Evolutionary conservation across 225 moss, liverwort and hornwort species (phyloP).

Genomic region (Bryum argenteum): DNA sequence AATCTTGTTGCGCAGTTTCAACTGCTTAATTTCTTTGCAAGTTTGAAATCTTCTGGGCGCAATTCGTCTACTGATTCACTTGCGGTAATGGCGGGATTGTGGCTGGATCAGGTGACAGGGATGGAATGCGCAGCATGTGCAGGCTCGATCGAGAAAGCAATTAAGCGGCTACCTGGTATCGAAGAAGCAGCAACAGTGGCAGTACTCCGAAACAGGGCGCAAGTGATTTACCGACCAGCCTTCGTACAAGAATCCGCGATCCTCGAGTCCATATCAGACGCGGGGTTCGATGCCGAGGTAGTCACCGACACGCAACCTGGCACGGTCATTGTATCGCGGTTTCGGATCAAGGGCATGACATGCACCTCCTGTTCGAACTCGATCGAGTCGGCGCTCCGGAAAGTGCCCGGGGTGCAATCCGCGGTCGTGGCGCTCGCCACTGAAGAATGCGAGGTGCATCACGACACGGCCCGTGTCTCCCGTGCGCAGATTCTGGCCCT

Average conservation of each 20-base stretch:
- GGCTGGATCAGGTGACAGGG: constrained; percentile 61
- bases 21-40: no score
- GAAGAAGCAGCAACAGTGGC: constrained; percentile 70
- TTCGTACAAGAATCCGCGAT: constrained; percentile 64
- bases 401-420: constrained; percentile 59
- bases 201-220: constrained; percentile 65
- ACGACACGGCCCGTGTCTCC: constrained; percentile 54
- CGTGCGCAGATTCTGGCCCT: constrained; percentile 52
- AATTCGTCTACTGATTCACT: no score
- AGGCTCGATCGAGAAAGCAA: constrained; percentile 77
- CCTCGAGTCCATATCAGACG: constrained; percentile 79
- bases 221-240: constrained; percentile 65
- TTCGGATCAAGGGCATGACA: constrained; percentile 82
- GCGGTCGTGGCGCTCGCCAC: constrained; percentile 81
- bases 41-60: no score
- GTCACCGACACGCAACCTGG: constrained; percentile 37
- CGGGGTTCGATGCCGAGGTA: constrained; percentile 69
- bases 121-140: constrained; percentile 83
- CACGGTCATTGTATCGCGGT: constrained; percentile 46
- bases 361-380: constrained; percentile 68
- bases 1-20: no score
- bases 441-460: constrained; percentile 80
- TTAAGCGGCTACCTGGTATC: constrained; percentile 74
- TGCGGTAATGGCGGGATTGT: no score
- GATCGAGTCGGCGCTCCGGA: constrained; percentile 60